These are phyloP conservation scores for Asterochloris erici DNA, from an alignment of 139 green algal species.

Conservation along the genomic window DNA sequence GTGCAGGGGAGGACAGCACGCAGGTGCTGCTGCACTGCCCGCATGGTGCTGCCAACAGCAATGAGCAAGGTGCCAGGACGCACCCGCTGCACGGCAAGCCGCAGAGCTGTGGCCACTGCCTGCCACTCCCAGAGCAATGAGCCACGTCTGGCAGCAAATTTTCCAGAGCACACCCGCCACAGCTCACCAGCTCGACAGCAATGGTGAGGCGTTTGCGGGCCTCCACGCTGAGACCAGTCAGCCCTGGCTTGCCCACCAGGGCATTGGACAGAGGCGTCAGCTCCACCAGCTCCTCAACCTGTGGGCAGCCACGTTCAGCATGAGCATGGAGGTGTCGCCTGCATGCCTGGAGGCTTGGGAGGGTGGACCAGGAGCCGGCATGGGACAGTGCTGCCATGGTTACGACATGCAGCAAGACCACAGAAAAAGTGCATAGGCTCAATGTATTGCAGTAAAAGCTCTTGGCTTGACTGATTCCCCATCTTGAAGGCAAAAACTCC, in stretches of 20 bases:
- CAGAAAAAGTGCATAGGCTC: too few species aligned
- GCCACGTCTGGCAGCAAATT: background rate
- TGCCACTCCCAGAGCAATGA: background rate
- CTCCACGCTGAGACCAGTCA: slow-evolving; percentile 43
- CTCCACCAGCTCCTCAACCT: slow-evolving; percentile 60
- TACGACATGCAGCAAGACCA: background rate
- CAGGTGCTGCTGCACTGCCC: background rate
- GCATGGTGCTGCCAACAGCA: too few species aligned
- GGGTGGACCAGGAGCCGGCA: background rate
- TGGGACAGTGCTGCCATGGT: background rate
- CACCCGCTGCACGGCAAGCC: background rate
- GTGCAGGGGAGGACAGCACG: too few species aligned
- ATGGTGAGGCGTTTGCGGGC: slow-evolving; percentile 58
- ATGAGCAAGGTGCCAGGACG: too few species aligned
- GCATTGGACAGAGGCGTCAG: slow-evolving; percentile 31
- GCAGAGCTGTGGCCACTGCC: background rate
- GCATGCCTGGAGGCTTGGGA: too few species aligned
- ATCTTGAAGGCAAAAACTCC: too few species aligned
- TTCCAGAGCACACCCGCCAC: background rate
- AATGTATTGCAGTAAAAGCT: too few species aligned
- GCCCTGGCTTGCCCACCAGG: slow-evolving; percentile 46
- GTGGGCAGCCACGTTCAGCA: background rate
- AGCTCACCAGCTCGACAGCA: slow-evolving; percentile 46
- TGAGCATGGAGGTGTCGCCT: too few species aligned
- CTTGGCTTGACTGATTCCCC: too few species aligned